These are phyloP conservation scores for Mycena rebaudengoi DNA, from an alignment of 768 basidiomycete genomes.

Conservation along the genomic window DNA sequence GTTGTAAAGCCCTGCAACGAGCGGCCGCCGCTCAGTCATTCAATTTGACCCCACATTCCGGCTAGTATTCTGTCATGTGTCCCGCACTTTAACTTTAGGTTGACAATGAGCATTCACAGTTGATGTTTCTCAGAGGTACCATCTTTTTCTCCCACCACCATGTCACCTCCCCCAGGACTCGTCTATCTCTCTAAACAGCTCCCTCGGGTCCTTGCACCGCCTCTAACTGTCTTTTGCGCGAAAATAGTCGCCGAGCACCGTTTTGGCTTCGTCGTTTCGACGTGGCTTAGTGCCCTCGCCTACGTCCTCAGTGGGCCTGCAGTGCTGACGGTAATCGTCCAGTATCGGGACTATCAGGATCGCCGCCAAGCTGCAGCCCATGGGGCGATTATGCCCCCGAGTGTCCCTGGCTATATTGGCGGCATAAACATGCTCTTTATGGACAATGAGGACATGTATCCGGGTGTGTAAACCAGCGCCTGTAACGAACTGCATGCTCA, in stretches of 20 bases:
- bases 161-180: background rate
- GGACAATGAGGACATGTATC: conserved; percentile 29
- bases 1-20: too few relatives aligned
- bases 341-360: background rate
- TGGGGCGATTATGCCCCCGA: background rate
- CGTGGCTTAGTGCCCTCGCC: background rate
- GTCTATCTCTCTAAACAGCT: background rate
- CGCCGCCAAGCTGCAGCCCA: background rate
- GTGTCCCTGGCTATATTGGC: background rate
- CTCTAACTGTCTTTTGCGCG: background rate
- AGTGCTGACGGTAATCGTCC: background rate
- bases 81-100: too few relatives aligned
- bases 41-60: too few relatives aligned
- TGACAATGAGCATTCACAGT: too few relatives aligned
- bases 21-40: too few relatives aligned
- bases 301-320: background rate
- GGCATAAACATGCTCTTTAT: background rate
- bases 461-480: background rate
- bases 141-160: too few relatives aligned
- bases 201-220: background rate
- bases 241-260: background rate
- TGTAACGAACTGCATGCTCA: background rate
- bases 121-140: too few relatives aligned
- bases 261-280: background rate
- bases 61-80: too few relatives aligned